These are phyloP conservation scores for Talaromyces proteolyticus DNA, from an alignment of 495 filamentous ascomycete species.

Conservation along the genomic window DNA sequence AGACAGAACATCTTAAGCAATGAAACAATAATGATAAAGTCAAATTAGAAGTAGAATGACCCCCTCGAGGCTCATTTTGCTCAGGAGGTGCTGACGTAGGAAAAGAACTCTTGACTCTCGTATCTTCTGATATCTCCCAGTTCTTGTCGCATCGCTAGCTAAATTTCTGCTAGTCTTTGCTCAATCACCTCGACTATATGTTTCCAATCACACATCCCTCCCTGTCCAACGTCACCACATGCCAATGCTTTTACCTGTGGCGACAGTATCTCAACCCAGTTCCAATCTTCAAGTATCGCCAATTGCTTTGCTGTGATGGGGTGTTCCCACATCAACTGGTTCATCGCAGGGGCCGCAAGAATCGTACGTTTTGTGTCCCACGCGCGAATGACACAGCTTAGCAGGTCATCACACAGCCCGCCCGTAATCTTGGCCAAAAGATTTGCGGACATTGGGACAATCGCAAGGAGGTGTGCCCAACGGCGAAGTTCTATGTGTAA, in stretches of 20 bases:
- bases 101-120: too few relatives aligned
- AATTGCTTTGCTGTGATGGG: constrained; percentile 64
- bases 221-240: constrained; percentile 61
- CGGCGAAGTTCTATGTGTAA: constrained; percentile 68
- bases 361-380: constrained; percentile 61
- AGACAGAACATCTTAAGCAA: too few relatives aligned
- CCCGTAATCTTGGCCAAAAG: constrained; percentile 60
- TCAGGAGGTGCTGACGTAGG: too few relatives aligned
- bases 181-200: constrained; percentile 54
- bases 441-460: constrained; percentile 67
- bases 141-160: too few relatives aligned
- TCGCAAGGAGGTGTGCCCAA: constrained; percentile 68
- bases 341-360: constrained; percentile 66
- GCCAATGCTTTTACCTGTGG: constrained; percentile 61
- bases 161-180: constrained; percentile 12
- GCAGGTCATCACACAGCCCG: constrained; percentile 52
- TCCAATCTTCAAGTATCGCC: constrained; percentile 57
- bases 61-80: too few relatives aligned
- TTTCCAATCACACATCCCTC: constrained; percentile 62
- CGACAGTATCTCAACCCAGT: constrained; percentile 63
- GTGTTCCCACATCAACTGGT: constrained; percentile 69
- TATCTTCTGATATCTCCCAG: too few relatives aligned
- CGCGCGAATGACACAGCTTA: constrained; percentile 62
- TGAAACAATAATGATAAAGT: too few relatives aligned
- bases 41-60: too few relatives aligned